Conservation (phyloP, 23 red algal species). For the Pyropia haitanensis region DNA sequence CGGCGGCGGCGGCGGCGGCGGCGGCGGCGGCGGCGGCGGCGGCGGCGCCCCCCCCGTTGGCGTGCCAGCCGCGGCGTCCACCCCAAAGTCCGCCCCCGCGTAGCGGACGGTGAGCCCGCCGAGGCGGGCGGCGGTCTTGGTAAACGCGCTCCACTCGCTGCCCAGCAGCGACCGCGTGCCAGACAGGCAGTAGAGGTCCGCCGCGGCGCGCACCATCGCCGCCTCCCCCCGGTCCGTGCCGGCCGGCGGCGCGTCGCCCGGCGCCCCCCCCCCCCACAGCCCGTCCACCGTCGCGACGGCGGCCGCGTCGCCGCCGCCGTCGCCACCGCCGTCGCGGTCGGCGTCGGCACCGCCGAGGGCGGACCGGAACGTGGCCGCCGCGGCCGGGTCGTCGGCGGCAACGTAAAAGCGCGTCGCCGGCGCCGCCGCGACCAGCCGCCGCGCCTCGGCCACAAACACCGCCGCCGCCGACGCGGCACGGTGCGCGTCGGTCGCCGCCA, state of each 20-base stretch:
- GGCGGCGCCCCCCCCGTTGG: no score
- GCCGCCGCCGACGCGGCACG: conserved; percentile 11
- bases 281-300: no score
- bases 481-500: conserved; percentile 24
- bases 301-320: no score
- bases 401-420: conserved; percentile 32
- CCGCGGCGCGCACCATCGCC: background rate
- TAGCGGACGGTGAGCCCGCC: background rate
- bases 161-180: conserved; percentile 37
- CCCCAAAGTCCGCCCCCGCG: conserved; percentile 5
- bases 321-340: no score
- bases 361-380: no score
- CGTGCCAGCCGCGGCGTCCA: no score
- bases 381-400: conserved; percentile 23
- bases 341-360: no score
- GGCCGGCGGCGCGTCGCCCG: no score
- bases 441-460: conserved; percentile 26
- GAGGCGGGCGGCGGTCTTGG: conserved; percentile 52
- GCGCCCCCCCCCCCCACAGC: no score
- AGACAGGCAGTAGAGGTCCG: conserved; percentile 62
- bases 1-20: no score
- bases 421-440: background rate
- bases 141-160: conserved; percentile 68
- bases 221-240: no score
- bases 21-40: no score